Evolutionary conservation across 2,329 filamentous ascomycete species (phyloP).

Genomic region (Chaetomiaceae sp.): DNA sequence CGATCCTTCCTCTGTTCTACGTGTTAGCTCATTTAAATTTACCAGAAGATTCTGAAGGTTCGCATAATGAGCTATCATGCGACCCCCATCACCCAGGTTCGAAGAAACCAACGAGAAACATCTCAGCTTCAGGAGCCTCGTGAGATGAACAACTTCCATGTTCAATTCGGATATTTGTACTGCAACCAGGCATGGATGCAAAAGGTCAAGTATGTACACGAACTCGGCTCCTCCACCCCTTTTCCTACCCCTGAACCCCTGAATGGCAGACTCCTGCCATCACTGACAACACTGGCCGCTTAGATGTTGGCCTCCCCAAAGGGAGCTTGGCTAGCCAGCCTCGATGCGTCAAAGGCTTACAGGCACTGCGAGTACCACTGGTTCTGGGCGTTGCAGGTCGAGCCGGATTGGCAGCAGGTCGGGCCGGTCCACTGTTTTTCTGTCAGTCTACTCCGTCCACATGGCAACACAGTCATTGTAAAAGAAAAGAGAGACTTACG

Average conservation of each 20-base stretch:
- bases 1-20: no score
- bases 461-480: no score
- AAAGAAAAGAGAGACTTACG: no score
- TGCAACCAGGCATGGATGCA: constrained; percentile 1
- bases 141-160: not conserved
- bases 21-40: no score
- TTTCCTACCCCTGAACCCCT: not conserved
- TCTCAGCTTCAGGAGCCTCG: not conserved
- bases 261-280: not conserved
- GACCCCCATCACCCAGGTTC: no score
- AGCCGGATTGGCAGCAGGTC: constrained; percentile 32
- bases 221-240: not conserved
- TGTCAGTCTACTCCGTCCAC: no score
- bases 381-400: constrained; percentile 31
- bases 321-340: not conserved
- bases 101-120: not conserved
- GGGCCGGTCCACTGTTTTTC: constrained; percentile 32
- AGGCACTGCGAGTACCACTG: constrained; percentile 32
- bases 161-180: constrained; percentile 1
- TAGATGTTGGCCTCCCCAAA: not conserved
- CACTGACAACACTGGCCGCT: not conserved
- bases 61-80: no score
- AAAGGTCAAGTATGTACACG: constrained; percentile 16
- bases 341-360: constrained; percentile 1
- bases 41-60: no score